Conservation (phyloP, 306 rosid genomes). For the Chamaecrista fasciculata region DNA sequence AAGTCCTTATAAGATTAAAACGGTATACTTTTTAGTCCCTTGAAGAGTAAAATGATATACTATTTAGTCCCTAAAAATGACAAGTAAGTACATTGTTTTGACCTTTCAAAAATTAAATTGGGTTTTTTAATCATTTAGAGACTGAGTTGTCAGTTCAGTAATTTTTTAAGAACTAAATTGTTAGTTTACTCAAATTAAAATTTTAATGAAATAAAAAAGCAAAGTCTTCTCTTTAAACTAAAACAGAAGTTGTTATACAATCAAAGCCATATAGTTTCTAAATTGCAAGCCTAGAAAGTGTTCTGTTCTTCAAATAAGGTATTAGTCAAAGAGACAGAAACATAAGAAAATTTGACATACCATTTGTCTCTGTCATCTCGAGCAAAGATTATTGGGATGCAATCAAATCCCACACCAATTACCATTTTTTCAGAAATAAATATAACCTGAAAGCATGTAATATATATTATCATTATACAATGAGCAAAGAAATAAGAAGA, state of each 20-base stretch:
- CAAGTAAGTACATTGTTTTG: too few species aligned
- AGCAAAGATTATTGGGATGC: conserved; percentile 85
- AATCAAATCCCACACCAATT: conserved; percentile 90
- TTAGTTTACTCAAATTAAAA: too few species aligned
- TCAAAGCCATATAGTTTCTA: background rate
- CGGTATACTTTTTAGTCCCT: too few species aligned
- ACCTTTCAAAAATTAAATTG: too few species aligned
- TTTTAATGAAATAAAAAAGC: too few species aligned
- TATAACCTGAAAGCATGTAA: conserved; percentile 64
- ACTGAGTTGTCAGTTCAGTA: too few species aligned
- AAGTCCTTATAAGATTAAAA: too few species aligned
- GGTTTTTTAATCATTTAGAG: too few species aligned
- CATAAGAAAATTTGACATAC: conserved; percentile 43
- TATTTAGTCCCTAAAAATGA: too few species aligned
- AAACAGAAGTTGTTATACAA: conserved; percentile 16
- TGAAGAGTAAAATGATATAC: too few species aligned
- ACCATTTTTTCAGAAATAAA: conserved; percentile 86
- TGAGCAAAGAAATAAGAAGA: conserved; percentile 21
- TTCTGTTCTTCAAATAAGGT: background rate
- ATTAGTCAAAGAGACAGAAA: background rate
- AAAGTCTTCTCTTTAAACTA: conserved; percentile 18
- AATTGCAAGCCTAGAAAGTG: background rate
- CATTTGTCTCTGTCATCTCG: conserved; percentile 87
- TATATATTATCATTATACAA: conserved; percentile 38
- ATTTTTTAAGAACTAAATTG: too few species aligned